Evolutionary conservation across 495 filamentous ascomycete species (phyloP), one percentile per base, ranked within the genome.

Genomic region (Opeltia flavorubescens): DNA sequence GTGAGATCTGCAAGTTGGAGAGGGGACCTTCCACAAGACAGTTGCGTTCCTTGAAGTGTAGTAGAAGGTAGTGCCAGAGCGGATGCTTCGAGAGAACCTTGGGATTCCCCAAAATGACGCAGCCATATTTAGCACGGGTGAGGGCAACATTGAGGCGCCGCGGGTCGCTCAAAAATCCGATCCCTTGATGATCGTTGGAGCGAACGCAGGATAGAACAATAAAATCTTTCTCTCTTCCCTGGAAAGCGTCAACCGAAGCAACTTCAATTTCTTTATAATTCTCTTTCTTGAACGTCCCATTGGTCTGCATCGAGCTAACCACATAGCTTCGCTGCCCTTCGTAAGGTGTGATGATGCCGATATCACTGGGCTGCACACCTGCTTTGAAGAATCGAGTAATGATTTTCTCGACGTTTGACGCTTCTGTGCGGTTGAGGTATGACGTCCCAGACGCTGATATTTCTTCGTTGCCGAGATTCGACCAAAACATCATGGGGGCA

Each of bases 401-500:
- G 53, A 95, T 88, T 69, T 96, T 96, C 66, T 96, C 91, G 30
- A 96, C 93, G 54, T 96, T 96, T 8, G 86, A 81, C 7, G 91
- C 87, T 60, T 99, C 91, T 2, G 93, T 96, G 39, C 91, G 83
- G 61, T 99, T 99, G 42, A 99, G 79, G 59, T 96, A 99, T 7
- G 89, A 95, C 1, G 93, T 99, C 56, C 91, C 93, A 8, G 87
- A 95, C 0, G 93, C 91, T 35, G 88, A 94, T 45, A 99, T 96
- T 61, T 99, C 91, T 60, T 99, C 91, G 48, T 91, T 94, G 44
- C 91, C 91, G 36, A 95, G 68, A 59, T 96, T 96, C 6, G 89
- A 93, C 91, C 91, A 99, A 69, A 99, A 99, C 91, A 96, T 96
- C 91, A 99, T 99, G 7, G 91, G 91, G 48, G 79, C 81, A 54